Evolutionary conservation across 2,329 filamentous ascomycete genomes (phyloP).

Genomic region (Aspergillus terreus): DNA sequence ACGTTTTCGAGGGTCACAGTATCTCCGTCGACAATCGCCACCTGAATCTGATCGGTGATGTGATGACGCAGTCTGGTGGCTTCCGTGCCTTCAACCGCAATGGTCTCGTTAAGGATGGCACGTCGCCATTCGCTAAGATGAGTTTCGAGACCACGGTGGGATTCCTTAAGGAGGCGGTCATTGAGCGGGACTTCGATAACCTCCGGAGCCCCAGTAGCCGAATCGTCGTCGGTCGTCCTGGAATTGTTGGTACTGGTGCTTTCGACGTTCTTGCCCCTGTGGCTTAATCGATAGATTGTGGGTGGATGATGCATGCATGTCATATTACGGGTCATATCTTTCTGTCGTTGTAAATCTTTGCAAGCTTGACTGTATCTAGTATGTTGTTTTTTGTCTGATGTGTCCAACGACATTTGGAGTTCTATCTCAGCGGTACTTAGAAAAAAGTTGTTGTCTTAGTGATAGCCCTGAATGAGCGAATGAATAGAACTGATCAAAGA

Average conservation of each 20-base stretch:
- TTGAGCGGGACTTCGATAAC: conserved; percentile 88
- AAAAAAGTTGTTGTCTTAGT: conserved; percentile 32
- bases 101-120: conserved; percentile 72
- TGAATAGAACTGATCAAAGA: conserved; percentile 1
- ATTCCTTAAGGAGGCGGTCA: conserved; percentile 86
- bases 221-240: conserved; percentile 80
- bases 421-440: conserved; percentile 32
- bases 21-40: conserved; percentile 91
- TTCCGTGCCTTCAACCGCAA: conserved; percentile 92
- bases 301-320: conserved; percentile 9
- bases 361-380: conserved; percentile 21
- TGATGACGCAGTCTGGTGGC: conserved; percentile 90
- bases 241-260: conserved; percentile 80
- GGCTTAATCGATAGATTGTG: conserved; percentile 27
- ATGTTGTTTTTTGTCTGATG: conserved; percentile 25
- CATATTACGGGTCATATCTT: conserved; percentile 11
- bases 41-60: conserved; percentile 91
- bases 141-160: conserved; percentile 96
- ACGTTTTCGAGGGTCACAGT: conserved; percentile 84
- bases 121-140: conserved; percentile 96
- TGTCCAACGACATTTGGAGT: conserved; percentile 37
- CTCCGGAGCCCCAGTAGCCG: conserved; percentile 79
- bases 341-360: conserved; percentile 17
- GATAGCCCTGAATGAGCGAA: conserved; percentile 22
- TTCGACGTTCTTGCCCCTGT: conserved; percentile 75